Evolutionary conservation across 2,329 filamentous ascomycete genomes (phyloP), one percentile per base, ranked within the genome.

Genomic region (Penicillium frequentans): DNA sequence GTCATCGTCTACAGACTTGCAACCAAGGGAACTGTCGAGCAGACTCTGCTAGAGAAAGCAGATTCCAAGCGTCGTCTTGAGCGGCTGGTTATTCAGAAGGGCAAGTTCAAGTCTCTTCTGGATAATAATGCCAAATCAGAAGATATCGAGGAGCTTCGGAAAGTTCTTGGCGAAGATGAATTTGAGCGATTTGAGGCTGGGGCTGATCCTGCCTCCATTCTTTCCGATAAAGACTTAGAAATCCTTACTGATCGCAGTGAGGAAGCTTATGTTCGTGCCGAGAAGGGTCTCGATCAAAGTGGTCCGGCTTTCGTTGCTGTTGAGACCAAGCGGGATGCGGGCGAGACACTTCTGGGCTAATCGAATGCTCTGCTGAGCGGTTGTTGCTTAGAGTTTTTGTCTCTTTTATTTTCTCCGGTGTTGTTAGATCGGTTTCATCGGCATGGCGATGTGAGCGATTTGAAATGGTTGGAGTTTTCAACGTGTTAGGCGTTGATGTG

Each of bases 1-100:
- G 95, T 99, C 1, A 86, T 99, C 21, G 89, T 99, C 0, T 99
- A 96, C 74, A 89, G 95, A 1, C 87, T 99, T 33, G 93, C 95
- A 0, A 99, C 95, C 0, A 92, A 93, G 67, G 90, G 89, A 9
- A 98, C 95, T 0, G 91, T 99, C 0, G 95, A 99, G 71, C 91
- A 97, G 68, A 87, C 87, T 6, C 81, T 98, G 0, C 84, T 98
- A 0, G 84, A 92, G 66, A 92, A 90, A 33, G 95, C 95, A 0
- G 92, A 97, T 66, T 91, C 90, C 1, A 99, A 99, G 75, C 88
- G 95, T 0, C 84, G 93, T 1, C 82, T 99, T 0, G 95, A 99
- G 72, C 96, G 97, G 70, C 81, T 99, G 0, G 91, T 99, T 7
- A 99, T 99, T 68, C 90, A 93, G 59, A 98, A 98, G 72, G 93